Conservation (phyloP, 2,329 filamentous ascomycete species). For the Diplodia mutila region DNA sequence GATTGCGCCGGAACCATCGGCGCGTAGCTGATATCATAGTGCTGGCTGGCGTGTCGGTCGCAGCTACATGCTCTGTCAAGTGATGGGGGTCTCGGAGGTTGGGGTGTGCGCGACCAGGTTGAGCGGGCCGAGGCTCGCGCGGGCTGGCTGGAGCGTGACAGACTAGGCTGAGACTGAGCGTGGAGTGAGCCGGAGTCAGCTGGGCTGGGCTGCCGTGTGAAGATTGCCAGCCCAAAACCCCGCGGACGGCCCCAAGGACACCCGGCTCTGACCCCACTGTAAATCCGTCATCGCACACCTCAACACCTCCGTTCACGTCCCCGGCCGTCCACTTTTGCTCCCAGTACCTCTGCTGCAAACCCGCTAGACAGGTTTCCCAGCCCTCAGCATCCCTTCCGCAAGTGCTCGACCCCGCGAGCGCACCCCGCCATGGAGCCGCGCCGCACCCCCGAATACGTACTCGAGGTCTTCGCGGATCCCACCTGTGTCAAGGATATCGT, state of each 20-base stretch:
- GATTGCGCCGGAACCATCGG: constrained; percentile 91
- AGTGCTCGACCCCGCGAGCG: constrained; percentile 11
- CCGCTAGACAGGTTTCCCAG: not conserved
- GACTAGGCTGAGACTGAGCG: not conserved
- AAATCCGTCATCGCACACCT: constrained; percentile 20
- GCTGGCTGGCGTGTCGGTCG: constrained; percentile 5
- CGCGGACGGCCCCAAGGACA: constrained; percentile 14
- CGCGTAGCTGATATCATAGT: constrained; percentile 72
- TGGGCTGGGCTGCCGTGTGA: constrained; percentile 7
- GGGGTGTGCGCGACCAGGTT: constrained; percentile 16
- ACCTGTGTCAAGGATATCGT: constrained; percentile 88
- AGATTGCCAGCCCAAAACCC: constrained; percentile 12
- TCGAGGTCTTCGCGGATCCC: constrained; percentile 92
- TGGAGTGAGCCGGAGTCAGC: constrained; percentile 24
- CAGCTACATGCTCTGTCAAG: constrained; percentile 25
- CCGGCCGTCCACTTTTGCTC: not conserved
- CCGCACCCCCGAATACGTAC: constrained; percentile 81
- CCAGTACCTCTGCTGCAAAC: not conserved
- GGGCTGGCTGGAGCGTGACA: not conserved
- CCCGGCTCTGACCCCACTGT: constrained; percentile 22
- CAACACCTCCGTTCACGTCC: constrained; percentile 9
- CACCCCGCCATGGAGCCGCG: constrained; percentile 61
- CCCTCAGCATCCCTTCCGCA: not conserved
- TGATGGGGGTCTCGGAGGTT: constrained; percentile 22
- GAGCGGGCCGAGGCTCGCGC: constrained; percentile 9